Percentiles rank a stretch among this genome's conserved stretches.
Evolutionary conservation across 2,329 filamentous ascomycete species (phyloP).

Genomic region (Talaromyces sp.): DNA sequence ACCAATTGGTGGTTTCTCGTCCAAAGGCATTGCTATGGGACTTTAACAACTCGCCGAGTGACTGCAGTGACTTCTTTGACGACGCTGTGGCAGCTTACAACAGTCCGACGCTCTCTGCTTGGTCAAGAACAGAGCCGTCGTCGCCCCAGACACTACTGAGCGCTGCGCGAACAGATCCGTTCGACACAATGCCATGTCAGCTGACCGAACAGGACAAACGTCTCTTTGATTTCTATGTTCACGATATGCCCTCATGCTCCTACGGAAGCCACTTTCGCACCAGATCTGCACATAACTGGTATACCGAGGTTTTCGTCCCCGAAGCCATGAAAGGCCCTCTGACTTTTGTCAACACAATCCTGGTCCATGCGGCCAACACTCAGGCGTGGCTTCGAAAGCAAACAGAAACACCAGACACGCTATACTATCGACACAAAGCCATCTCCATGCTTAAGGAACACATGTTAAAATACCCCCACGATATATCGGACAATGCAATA

Average conservation of each 20-base stretch:
- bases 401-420: slow-evolving; percentile 23
- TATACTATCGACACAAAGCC: slow-evolving; percentile 27
- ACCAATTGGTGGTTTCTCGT: background rate
- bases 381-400: slow-evolving; percentile 32
- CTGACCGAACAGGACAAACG: slow-evolving; percentile 25
- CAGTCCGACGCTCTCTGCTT: slow-evolving; percentile 11
- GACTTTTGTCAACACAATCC: slow-evolving; percentile 33
- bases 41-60: background rate
- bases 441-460: slow-evolving; percentile 30
- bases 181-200: slow-evolving; percentile 29
- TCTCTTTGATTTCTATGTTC: slow-evolving; percentile 36
- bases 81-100: background rate
- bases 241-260: slow-evolving; percentile 33
- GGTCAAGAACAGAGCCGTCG: slow-evolving; percentile 6
- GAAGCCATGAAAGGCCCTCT: slow-evolving; percentile 35
- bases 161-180: slow-evolving; percentile 33
- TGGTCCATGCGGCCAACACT: slow-evolving; percentile 34
- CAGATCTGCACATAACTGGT: slow-evolving; percentile 32
- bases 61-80: background rate
- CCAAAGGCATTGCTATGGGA: background rate
- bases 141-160: slow-evolving; percentile 25
- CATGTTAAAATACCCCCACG: slow-evolving; percentile 22
- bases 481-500: slow-evolving; percentile 33
- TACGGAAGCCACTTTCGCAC: slow-evolving; percentile 32
- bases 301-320: slow-evolving; percentile 32